Base-by-base conservation (phyloP, 345 rosid species). In the Hypericum androsaemum region DNA sequence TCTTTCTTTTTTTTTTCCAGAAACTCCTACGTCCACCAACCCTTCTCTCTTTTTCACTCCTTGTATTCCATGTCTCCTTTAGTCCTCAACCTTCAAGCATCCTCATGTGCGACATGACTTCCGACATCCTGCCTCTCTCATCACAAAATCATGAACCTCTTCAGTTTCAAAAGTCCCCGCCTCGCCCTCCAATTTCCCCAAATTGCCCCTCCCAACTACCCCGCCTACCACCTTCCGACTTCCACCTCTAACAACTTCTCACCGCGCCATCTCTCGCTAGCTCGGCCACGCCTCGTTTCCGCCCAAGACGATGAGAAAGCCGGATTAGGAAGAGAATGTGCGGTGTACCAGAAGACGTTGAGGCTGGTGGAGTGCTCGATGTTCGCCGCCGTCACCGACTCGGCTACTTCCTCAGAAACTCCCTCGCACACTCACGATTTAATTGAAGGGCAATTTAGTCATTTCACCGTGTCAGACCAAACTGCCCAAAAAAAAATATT, bases 301-400 rank as follows among this genome's bases (percentile, higher is more conserved):
- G 32, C 32, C 32, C 70, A 59, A 41, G 69, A 54, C 53, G 58
- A 51, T 8, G 69, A 48, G 54, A 71, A 64, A 12, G 7, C 37
- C 5, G 42, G 42, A 22, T 10, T 77, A 65, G 90, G 82, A 0
- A 55, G 59, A 2, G 69, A 75, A 49, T 72, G 81, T 40, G 69
- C 37, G 39, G 89, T 86, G 54, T 83, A 75, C 61, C 82, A 56
- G 69, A 74, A 70, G 12, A 89, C 97, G 12, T 72, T 84, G 47
- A 80, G 98, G 72, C 62, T 90, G 67, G 96, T 87, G 37, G 98
- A 90, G 58, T 90, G 98, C 58, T 75, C 96, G 45, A 86, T 90
- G 96, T 82, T 86, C 54, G 96, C 96, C 52, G 88, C 96, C 22
- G 81, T 80, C 37, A 77, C 95, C 12, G 95, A 94, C 82, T 90